phyloP scores from a whole-genome alignment of 192 early-diverging fungal species.

The Coemansia aciculifera region DNA sequence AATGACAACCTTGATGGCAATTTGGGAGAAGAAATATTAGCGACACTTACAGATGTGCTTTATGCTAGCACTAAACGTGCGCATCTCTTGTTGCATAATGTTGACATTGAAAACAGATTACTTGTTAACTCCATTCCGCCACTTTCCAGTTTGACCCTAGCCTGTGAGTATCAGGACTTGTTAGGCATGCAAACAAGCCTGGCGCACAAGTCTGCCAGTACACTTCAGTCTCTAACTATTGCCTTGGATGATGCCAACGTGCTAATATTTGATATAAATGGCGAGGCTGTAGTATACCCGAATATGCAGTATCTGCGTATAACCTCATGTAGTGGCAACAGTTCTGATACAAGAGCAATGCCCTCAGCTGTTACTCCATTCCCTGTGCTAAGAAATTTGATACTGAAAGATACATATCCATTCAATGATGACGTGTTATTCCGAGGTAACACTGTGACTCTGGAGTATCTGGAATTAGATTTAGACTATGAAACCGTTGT shows the following conservation, averaged over 20 bases:
- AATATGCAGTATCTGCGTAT: background rate
- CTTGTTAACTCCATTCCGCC: background rate
- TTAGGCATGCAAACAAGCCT: background rate
- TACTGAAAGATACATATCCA: background rate
- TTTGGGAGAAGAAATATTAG: background rate
- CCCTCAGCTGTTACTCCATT: background rate
- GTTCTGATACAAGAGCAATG: background rate
- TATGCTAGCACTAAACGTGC: background rate
- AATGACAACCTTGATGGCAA: background rate
- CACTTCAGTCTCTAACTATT: background rate
- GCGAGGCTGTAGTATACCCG: background rate
- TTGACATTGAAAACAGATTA: background rate
- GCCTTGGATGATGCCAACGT: background rate
- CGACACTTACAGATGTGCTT: background rate
- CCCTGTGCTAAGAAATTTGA: background rate
- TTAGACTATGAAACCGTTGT: background rate
- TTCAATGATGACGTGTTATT: slow-evolving; percentile 8
- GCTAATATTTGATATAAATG: background rate
- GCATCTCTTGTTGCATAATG: background rate
- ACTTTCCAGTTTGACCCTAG: background rate
- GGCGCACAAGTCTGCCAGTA: background rate
- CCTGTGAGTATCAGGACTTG: background rate
- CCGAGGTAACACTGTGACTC: background rate
- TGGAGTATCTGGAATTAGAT: background rate
- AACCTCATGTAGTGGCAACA: too few relatives aligned